Percentiles rank a stretch among this genome's conserved stretches.
Conservation (phyloP, 2,329 filamentous ascomycete species). For the Chaetomiaceae sp. region DNA sequence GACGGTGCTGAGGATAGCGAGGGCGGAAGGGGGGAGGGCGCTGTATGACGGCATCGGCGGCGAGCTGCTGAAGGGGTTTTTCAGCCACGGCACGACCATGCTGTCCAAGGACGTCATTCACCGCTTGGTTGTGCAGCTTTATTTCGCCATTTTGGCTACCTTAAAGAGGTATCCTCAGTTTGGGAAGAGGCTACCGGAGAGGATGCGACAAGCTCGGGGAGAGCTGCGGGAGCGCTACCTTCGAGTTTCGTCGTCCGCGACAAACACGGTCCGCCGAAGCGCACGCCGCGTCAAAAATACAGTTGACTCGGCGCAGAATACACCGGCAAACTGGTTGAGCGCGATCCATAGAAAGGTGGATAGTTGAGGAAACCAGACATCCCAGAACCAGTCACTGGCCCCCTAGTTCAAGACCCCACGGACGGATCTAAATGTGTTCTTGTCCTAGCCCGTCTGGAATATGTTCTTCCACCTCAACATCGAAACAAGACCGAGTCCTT, state of each 20-base stretch:
- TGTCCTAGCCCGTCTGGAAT: too few species aligned
- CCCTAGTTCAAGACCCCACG: too few species aligned
- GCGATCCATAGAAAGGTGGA: neutral
- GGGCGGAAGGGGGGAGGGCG: constrained; percentile 61
- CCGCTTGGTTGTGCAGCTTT: constrained; percentile 64
- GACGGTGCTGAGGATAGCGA: constrained; percentile 54
- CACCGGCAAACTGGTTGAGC: neutral
- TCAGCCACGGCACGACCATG: constrained; percentile 84
- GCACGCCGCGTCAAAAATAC: constrained; percentile 1
- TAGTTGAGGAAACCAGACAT: neutral
- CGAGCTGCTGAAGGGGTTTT: constrained; percentile 77
- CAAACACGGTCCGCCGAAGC: neutral
- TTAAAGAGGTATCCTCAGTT: constrained; percentile 41
- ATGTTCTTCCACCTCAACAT: neutral
- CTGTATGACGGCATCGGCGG: constrained; percentile 73
- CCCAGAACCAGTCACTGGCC: neutral
- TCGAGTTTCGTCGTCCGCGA: neutral
- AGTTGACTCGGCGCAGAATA: neutral
- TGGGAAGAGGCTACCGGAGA: constrained; percentile 32
- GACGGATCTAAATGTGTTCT: too few species aligned
- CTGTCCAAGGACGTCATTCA: constrained; percentile 77
- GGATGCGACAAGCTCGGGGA: neutral
- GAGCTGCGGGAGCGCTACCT: constrained; percentile 6
- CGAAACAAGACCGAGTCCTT: constrained; percentile 59
- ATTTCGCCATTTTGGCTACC: constrained; percentile 58